These are phyloP conservation scores for Linum trigynum DNA, from an alignment of 345 rosid species.

Conservation along the genomic window DNA sequence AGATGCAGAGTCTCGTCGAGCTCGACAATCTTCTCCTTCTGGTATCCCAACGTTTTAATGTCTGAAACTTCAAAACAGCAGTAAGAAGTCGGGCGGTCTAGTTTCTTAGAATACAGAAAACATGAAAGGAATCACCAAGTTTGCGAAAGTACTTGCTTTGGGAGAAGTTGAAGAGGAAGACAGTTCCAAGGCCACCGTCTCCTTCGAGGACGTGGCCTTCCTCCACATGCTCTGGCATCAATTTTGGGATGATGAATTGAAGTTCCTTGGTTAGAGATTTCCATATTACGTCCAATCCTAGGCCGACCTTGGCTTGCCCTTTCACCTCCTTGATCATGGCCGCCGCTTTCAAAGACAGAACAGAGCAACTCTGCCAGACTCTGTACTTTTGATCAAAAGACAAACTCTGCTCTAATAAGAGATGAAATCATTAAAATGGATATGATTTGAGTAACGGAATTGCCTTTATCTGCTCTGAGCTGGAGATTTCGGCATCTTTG, in stretches of 20 bases:
- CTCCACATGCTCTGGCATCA: conserved; percentile 22
- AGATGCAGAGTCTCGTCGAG: conserved; percentile 21
- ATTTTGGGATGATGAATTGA: conserved; percentile 14
- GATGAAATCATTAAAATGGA: too few species aligned
- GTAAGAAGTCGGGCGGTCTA: background rate
- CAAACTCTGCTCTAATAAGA: too few species aligned
- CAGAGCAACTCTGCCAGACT: too few species aligned
- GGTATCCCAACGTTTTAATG: conserved; percentile 19
- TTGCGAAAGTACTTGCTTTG: conserved; percentile 16
- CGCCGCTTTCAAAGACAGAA: background rate
- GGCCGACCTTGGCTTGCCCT: conserved; percentile 17
- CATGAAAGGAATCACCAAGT: too few species aligned
- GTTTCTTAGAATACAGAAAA: background rate
- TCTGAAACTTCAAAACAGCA: conserved; percentile 5
- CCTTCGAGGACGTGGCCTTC: conserved; percentile 29
- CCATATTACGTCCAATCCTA: conserved; percentile 24
- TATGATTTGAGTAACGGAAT: too few species aligned
- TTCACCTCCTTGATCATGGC: conserved; percentile 25
- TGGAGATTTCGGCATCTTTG: too few species aligned
- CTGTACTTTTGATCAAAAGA: too few species aligned
- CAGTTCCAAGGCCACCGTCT: conserved; percentile 29
- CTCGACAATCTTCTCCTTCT: conserved; percentile 34
- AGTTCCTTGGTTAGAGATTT: conserved; percentile 27
- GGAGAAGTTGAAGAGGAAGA: conserved; percentile 27
- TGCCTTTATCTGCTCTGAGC: too few species aligned